These are phyloP conservation scores for Batkoa obscura DNA, from an alignment of 371 early-diverging fungal genomes.

Conservation along the genomic window DNA sequence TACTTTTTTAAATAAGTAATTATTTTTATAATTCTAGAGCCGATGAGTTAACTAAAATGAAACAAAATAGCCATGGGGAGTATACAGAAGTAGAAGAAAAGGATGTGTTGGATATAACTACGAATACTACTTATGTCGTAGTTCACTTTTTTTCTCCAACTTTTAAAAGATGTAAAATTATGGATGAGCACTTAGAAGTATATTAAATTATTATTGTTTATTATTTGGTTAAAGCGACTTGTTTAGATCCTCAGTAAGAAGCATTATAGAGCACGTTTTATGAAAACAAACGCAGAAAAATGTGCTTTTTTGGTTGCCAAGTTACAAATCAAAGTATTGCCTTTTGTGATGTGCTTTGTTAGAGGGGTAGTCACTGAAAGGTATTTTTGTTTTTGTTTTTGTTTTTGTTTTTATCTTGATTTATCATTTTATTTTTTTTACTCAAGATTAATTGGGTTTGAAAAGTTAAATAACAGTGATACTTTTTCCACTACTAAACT, in stretches of 20 bases:
- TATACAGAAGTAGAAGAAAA: slow-evolving; percentile 75
- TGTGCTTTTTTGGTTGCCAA: slow-evolving; percentile 83
- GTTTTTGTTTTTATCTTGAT: no score
- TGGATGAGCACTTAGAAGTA: slow-evolving; percentile 76
- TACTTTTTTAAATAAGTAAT: not conserved
- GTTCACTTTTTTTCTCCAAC: slow-evolving; percentile 84
- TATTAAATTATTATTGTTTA: not conserved
- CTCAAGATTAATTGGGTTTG: slow-evolving; percentile 77
- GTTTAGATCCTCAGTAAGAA: slow-evolving; percentile 40
- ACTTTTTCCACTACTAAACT: slow-evolving; percentile 56
- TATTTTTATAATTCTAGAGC: slow-evolving; percentile 19
- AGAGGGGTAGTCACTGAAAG: slow-evolving; percentile 51
- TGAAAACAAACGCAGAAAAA: slow-evolving; percentile 69
- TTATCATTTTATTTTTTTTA: not conserved
- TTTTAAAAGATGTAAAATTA: slow-evolving; percentile 82
- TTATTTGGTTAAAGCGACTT: not conserved
- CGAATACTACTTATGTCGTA: slow-evolving; percentile 46
- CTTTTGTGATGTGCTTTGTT: slow-evolving; percentile 69
- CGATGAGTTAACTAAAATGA: slow-evolving; percentile 33
- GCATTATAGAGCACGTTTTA: slow-evolving; percentile 68
- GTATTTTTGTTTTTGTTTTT: no score
- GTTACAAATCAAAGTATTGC: slow-evolving; percentile 69
- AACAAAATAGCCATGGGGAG: slow-evolving; percentile 48
- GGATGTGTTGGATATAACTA: slow-evolving; percentile 66
- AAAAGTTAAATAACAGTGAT: slow-evolving; percentile 79